Percentiles rank a stretch among this genome's conserved stretches.
Conservation (phyloP, 208 protist species). For the Leishmania martiniquensis region DNA sequence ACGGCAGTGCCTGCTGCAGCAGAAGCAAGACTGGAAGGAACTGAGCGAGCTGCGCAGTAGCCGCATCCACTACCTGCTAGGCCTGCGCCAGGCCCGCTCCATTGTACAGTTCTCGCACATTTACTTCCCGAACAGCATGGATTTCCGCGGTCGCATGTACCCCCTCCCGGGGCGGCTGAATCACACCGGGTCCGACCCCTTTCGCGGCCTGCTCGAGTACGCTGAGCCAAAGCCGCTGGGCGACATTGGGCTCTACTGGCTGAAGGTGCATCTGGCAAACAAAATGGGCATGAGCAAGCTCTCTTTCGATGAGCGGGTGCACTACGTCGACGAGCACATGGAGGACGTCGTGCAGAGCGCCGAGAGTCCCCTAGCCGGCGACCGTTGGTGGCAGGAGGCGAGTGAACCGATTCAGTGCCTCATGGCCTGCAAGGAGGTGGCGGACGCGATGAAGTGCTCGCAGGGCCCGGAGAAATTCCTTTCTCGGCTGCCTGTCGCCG, state of each 20-base stretch:
- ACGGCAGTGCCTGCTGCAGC: conserved; percentile 66
- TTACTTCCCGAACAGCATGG: conserved; percentile 98
- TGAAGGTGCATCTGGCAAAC: conserved; percentile 99
- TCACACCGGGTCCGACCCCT: conserved; percentile 95
- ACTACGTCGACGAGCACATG: conserved; percentile 94
- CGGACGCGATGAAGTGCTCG: conserved; percentile 90
- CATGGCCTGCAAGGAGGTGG: conserved; percentile 95
- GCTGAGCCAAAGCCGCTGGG: conserved; percentile 95
- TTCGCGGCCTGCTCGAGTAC: conserved; percentile 96
- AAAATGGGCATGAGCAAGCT: conserved; percentile 97
- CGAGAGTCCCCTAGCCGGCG: conserved; percentile 74
- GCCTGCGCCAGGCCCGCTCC: conserved; percentile 88
- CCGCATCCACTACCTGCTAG: conserved; percentile 90
- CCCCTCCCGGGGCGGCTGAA: conserved; percentile 97
- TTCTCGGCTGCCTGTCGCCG: conserved; percentile 96
- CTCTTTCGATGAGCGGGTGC: conserved; percentile 94
- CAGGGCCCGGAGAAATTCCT: conserved; percentile 88
- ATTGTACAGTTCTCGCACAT: conserved; percentile 93
- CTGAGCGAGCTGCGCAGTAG: conserved; percentile 83
- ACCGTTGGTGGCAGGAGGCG: conserved; percentile 95
- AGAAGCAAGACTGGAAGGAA: conserved; percentile 81
- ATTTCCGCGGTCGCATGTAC: conserved; percentile 99
- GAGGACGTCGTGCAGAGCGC: conserved; percentile 89
- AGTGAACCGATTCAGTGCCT: conserved; percentile 97
- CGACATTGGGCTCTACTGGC: conserved; percentile 94